Conservation (phyloP, 305 asterid genomes). For the Petunia hybrid region DNA sequence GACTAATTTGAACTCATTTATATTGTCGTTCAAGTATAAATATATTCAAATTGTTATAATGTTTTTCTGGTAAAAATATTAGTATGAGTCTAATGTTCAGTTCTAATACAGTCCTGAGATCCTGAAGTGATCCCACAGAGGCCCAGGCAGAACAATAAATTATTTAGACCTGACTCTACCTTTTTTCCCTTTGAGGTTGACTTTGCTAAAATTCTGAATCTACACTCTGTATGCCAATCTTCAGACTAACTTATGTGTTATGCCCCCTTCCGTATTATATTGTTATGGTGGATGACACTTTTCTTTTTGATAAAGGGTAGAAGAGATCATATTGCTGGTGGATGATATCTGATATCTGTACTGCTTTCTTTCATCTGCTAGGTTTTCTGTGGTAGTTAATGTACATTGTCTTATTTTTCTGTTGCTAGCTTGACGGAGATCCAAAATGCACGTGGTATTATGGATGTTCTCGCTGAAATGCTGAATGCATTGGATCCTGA, state of each 20-base stretch:
- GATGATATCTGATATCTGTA: slow-evolving; percentile 31
- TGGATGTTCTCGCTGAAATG: slow-evolving; percentile 99
- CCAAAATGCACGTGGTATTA: slow-evolving; percentile 97
- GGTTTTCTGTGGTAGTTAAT: slow-evolving; percentile 32
- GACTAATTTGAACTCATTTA: neutral
- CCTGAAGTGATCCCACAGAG: neutral
- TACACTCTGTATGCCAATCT: neutral
- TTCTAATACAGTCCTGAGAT: neutral
- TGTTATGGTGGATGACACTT: slow-evolving; percentile 10
- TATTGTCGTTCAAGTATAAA: neutral
- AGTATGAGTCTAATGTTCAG: neutral
- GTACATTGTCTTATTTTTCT: slow-evolving; percentile 31
- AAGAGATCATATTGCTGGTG: no score
- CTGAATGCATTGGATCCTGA: slow-evolving; percentile 90
- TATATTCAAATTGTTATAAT: slow-evolving; percentile 5
- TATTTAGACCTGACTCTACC: neutral
- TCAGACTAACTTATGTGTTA: neutral
- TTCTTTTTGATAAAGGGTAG: neutral
- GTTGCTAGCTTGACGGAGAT: slow-evolving; percentile 83
- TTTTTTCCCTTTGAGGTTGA: neutral
- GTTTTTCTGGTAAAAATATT: neutral
- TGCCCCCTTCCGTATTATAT: neutral
- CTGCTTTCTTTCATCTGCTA: neutral
- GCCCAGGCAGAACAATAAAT: neutral
- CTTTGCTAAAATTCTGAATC: neutral